These are phyloP conservation scores for Filobasidium uniguttulatum DNA, from an alignment of 1,284 basidiomycete genomes.

Conservation along the genomic window DNA sequence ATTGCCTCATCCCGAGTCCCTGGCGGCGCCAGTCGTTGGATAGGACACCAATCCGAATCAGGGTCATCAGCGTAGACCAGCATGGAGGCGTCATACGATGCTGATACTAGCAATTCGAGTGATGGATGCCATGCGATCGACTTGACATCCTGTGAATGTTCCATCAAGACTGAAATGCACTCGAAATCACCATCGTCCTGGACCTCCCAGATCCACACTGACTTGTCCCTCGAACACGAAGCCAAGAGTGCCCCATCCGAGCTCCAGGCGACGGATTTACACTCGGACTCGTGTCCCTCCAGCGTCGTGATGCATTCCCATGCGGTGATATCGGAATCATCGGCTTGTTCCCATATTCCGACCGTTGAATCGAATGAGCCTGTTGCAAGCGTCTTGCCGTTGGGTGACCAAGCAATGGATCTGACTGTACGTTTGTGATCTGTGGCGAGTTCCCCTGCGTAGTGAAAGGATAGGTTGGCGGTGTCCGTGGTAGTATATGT, in stretches of 20 bases:
- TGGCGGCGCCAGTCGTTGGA: constrained; percentile 48
- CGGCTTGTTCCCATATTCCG: constrained; percentile 71
- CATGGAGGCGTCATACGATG: constrained; percentile 93
- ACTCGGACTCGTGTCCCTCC: constrained; percentile 96
- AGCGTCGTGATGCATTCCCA: constrained; percentile 56
- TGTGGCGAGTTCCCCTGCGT: constrained; percentile 54
- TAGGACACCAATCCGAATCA: constrained; percentile 85
- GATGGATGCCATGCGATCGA: constrained; percentile 84
- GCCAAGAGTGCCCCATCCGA: constrained; percentile 65
- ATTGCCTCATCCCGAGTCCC: too few species aligned
- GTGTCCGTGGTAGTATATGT: constrained; percentile 43
- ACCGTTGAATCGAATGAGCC: constrained; percentile 92
- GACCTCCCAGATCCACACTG: constrained; percentile 99
- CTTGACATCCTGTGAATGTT: constrained; percentile 95
- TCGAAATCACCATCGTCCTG: constrained; percentile 90
- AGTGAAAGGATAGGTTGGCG: constrained; percentile 42
- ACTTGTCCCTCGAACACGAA: constrained; percentile 88
- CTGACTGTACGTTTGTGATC: constrained; percentile 80
- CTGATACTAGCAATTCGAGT: constrained; percentile 78
- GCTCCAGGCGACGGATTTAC: constrained; percentile 87
- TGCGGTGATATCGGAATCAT: constrained; percentile 27
- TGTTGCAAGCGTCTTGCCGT: constrained; percentile 76
- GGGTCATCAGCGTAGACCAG: constrained; percentile 91
- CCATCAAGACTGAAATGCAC: constrained; percentile 90
- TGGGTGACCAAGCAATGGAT: constrained; percentile 75